Evolutionary conservation across 2,329 filamentous ascomycete species (phyloP).

Genomic region (Thielaviopsis musarum): DNA sequence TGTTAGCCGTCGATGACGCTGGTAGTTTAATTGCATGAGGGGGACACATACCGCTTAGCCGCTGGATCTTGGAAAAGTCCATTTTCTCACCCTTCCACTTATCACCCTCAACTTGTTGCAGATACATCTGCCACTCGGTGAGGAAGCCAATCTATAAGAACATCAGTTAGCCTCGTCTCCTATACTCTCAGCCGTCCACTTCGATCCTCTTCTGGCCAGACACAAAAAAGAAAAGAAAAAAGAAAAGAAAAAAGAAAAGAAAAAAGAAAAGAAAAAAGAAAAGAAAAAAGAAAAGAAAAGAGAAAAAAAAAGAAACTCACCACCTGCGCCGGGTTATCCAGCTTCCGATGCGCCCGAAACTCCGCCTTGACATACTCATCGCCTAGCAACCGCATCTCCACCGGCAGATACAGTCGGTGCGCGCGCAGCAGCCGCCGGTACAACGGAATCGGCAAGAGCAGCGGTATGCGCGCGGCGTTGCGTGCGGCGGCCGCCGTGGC

Average conservation of each 20-base stretch:
- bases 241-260: too few relatives aligned
- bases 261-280: too few relatives aligned
- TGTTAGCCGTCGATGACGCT: background rate
- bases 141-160: slow-evolving; percentile 75
- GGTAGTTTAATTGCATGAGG: background rate
- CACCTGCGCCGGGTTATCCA: slow-evolving; percentile 85
- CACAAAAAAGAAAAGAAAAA: too few relatives aligned
- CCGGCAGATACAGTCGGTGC: slow-evolving; percentile 62
- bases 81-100: slow-evolving; percentile 48
- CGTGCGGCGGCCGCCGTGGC: slow-evolving; percentile 16
- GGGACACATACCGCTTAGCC: slow-evolving; percentile 41
- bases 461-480: slow-evolving; percentile 35
- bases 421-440: slow-evolving; percentile 77
- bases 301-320: slow-evolving; percentile 32
- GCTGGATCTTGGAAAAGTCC: slow-evolving; percentile 17
- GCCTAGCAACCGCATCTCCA: slow-evolving; percentile 63
- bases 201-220: too few relatives aligned
- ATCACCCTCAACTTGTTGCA: slow-evolving; percentile 79
- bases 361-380: slow-evolving; percentile 90
- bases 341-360: slow-evolving; percentile 65
- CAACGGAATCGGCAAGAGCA: slow-evolving; percentile 74
- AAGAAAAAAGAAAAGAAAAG: too few relatives aligned
- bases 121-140: slow-evolving; percentile 91
- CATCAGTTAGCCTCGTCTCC: background rate
- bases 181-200: too few relatives aligned